phyloP scores from a whole-genome alignment of 768 basidiomycete species.

The Termitomyces titanicus region DNA sequence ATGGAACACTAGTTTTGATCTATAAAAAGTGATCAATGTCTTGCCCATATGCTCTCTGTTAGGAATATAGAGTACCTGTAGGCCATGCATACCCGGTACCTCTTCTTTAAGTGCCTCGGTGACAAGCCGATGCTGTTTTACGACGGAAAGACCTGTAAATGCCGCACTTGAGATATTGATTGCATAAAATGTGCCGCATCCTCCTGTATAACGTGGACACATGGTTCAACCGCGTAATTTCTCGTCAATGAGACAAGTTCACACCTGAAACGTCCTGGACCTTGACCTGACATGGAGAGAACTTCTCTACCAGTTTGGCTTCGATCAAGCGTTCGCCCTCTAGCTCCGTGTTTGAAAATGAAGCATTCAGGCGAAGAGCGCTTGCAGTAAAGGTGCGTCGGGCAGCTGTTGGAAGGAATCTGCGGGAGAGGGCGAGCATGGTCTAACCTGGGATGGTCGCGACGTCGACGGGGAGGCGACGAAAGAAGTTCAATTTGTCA shows the following conservation, averaged over 20 bases:
- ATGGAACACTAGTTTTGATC: constrained; percentile 13
- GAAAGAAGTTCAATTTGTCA: constrained; percentile 4
- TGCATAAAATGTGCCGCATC: constrained; percentile 96
- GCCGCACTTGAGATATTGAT: constrained; percentile 81
- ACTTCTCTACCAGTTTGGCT: constrained; percentile 67
- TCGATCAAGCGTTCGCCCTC: constrained; percentile 72
- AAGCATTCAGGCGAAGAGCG: constrained; percentile 14
- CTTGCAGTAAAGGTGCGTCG: constrained; percentile 28
- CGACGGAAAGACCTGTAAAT: constrained; percentile 81
- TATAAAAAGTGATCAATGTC: not conserved
- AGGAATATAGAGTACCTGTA: constrained; percentile 63
- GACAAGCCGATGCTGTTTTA: constrained; percentile 94
- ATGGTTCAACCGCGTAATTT: not conserved
- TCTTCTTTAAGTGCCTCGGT: constrained; percentile 84
- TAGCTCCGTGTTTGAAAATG: constrained; percentile 14
- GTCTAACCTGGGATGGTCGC: not conserved
- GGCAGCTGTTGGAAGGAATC: constrained; percentile 23
- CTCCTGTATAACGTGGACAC: constrained; percentile 51
- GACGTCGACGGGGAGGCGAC: constrained; percentile 3
- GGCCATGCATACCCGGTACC: constrained; percentile 87
- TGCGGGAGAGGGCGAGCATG: constrained; percentile 30
- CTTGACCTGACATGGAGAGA: constrained; percentile 75
- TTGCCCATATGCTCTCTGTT: not conserved
- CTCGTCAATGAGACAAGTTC: not conserved
- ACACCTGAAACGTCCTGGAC: constrained; percentile 96